Percentiles rank a stretch among this genome's conserved stretches.
Evolutionary conservation across 352 stramenopile genomes (phyloP).

Genomic region (Phytophthora cajani): DNA sequence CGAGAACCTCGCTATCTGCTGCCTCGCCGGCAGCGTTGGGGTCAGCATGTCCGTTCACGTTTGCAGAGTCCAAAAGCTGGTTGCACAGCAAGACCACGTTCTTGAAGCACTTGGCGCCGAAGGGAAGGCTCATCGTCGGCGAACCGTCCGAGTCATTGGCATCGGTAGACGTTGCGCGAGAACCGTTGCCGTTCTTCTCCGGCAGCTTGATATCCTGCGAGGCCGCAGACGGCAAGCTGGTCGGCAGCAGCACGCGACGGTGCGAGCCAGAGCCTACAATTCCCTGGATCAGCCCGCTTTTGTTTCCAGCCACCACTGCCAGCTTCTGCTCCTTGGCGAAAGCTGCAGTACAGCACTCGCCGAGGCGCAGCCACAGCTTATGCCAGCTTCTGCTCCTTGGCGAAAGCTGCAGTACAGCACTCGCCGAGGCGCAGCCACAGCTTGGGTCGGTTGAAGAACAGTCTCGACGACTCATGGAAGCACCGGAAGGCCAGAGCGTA

Average conservation of each 20-base stretch:
- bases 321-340: slow-evolving; percentile 80
- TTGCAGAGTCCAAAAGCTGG: slow-evolving; percentile 64
- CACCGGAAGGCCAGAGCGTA: slow-evolving; percentile 88
- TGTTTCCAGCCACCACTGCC: slow-evolving; percentile 65
- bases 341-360: slow-evolving; percentile 90
- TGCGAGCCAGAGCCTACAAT: slow-evolving; percentile 83
- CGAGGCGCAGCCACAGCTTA: slow-evolving; percentile 93
- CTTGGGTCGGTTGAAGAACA: slow-evolving; percentile 93
- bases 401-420: slow-evolving; percentile 89
- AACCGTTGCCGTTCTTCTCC: slow-evolving; percentile 59
- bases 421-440: slow-evolving; percentile 93
- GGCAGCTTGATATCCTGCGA: slow-evolving; percentile 76
- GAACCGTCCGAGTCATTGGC: slow-evolving; percentile 43
- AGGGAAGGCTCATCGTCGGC: slow-evolving; percentile 86
- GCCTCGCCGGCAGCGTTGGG: slow-evolving; percentile 19
- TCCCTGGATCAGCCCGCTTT: slow-evolving; percentile 82
- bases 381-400: slow-evolving; percentile 71
- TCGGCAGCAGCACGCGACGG: slow-evolving; percentile 84
- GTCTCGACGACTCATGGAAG: slow-evolving; percentile 87
- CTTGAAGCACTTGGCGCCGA: slow-evolving; percentile 90
- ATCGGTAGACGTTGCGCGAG: slow-evolving; percentile 32
- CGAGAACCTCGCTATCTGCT: slow-evolving; percentile 41
- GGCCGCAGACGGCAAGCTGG: slow-evolving; percentile 60
- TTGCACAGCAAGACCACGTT: slow-evolving; percentile 86
- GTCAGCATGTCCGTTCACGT: slow-evolving; percentile 40